Evolutionary conservation across 202 grass and related monocot genomes (phyloP), one percentile per base, ranked within the genome.

Genomic region (Carex arenaria): DNA sequence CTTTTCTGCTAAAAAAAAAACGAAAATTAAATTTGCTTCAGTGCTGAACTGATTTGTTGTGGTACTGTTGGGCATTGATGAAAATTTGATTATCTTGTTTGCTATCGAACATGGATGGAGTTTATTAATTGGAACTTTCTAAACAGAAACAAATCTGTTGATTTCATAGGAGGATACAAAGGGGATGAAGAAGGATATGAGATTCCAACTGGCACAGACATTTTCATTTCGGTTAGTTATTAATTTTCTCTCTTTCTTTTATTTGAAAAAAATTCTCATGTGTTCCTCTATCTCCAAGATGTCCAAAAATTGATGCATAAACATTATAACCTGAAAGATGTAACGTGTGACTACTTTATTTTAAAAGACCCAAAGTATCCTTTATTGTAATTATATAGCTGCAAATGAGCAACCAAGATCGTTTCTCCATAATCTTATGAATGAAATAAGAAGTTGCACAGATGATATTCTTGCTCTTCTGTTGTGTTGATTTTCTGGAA

Each of bases 161-260:
- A 57, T 77, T 57, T 77, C 2, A 36, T 34, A 97, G 94, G 95
- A 79, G 95, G 95, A 86, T 92, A 95, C 86, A 93, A 89, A 63
- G 93, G 95, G 61, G 30, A 83, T n/a, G 87, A 95, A 84, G 91
- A 98, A 66, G 95, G 91, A 92, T 98, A 98, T 88, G 86, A 93
- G 77, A 93, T 98, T 86, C 95, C 93, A 79, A 72, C 81, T 23
- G 93, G 95, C 32, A 95, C 95, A 10, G 93, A 98, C 87, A 90
- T 98, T 93, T 98, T 98, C 86, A 70, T 98, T 80, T 98, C 95
- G 28, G 95, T 98, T 83, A 92, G 90, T 91, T 76, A 54, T 68
- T 31, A 51, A 10, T 61, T 82, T 30, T 81, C 12, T 80, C n/a
- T 34, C 28, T 63, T 45, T 60, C 83, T 20, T n/a, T 67, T 30